These are phyloP conservation scores for Penicillium hesseltinei DNA, from an alignment of 2,329 filamentous ascomycete species.

Conservation along the genomic window DNA sequence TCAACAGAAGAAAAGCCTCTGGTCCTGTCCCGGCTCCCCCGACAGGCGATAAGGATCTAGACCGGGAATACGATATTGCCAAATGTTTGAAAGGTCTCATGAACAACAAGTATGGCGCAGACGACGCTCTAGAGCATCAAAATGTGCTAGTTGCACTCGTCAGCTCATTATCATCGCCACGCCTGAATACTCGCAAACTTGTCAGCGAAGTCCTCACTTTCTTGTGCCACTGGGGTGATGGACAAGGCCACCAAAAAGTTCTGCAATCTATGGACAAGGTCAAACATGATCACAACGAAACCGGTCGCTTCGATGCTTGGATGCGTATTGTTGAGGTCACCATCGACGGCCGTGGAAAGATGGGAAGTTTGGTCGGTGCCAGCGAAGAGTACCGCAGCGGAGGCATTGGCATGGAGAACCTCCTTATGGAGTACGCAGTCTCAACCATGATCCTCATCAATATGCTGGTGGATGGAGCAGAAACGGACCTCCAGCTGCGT, in stretches of 20 bases:
- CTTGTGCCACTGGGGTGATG: constrained; percentile 88
- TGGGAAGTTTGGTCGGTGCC: constrained; percentile 95
- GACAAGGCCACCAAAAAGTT: constrained; percentile 87
- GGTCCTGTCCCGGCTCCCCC: constrained; percentile 65
- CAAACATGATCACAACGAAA: constrained; percentile 83
- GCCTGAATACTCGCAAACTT: constrained; percentile 87
- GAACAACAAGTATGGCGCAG: constrained; percentile 99
- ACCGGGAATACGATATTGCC: constrained; percentile 93
- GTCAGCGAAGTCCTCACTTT: constrained; percentile 97
- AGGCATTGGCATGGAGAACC: constrained; percentile 96
- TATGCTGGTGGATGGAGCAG: constrained; percentile 89
- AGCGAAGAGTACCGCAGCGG: constrained; percentile 95
- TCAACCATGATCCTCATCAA: constrained; percentile 94
- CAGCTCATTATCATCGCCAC: constrained; percentile 80
- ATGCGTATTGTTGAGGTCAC: constrained; percentile 98
- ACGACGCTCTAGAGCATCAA: constrained; percentile 87
- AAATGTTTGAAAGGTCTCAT: constrained; percentile 96
- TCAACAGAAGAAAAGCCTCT: constrained; percentile 80
- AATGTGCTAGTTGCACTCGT: constrained; percentile 86
- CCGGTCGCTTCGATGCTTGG: constrained; percentile 95
- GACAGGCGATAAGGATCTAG: constrained; percentile 72
- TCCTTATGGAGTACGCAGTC: constrained; percentile 98
- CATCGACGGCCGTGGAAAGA: constrained; percentile 93
- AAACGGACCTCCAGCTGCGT: constrained; percentile 82
- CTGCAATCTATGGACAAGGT: constrained; percentile 90